Evolutionary conservation across 305 asterid genomes (phyloP).

Genomic region (Fraxinus dipetala): DNA sequence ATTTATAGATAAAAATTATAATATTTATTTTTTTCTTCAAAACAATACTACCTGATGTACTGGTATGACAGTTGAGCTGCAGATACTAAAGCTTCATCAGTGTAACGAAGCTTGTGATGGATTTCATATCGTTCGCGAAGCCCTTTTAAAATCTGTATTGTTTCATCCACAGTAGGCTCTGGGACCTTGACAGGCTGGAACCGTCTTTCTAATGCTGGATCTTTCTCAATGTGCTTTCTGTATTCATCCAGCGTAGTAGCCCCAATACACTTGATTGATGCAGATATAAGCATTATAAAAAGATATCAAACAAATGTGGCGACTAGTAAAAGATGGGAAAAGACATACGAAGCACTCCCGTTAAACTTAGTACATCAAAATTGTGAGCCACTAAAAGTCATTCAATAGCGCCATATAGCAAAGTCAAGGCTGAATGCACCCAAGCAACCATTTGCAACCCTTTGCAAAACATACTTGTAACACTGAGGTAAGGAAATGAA

Average conservation of each 20-base stretch:
- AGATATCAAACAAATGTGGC: not conserved
- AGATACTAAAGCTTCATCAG: slow-evolving; percentile 82
- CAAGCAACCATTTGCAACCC: not conserved
- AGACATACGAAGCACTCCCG: not conserved
- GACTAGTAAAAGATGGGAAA: not conserved
- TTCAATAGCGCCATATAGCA: not conserved
- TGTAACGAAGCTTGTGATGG: slow-evolving; percentile 95
- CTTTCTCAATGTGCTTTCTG: slow-evolving; percentile 91
- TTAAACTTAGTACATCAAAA: not conserved
- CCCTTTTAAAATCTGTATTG: slow-evolving; percentile 88
- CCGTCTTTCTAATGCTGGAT: slow-evolving; percentile 92
- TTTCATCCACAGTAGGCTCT: slow-evolving; percentile 89
- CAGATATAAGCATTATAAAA: not conserved
- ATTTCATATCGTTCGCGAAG: slow-evolving; percentile 90
- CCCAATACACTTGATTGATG: slow-evolving; percentile 74
- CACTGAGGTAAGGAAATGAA: not conserved
- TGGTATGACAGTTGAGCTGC: slow-evolving; percentile 92
- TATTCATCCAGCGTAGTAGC: slow-evolving; percentile 97
- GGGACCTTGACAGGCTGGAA: slow-evolving; percentile 99
- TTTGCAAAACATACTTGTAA: not conserved
- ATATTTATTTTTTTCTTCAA: not conserved
- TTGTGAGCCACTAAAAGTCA: not conserved
- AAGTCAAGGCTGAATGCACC: not conserved
- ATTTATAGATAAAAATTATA: too few relatives aligned
- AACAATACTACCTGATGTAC: slow-evolving; percentile 66